phyloP scores from a whole-genome alignment of 1,139 yeast species.

The Hyphopichia wangnamkhiaoensis region DNA sequence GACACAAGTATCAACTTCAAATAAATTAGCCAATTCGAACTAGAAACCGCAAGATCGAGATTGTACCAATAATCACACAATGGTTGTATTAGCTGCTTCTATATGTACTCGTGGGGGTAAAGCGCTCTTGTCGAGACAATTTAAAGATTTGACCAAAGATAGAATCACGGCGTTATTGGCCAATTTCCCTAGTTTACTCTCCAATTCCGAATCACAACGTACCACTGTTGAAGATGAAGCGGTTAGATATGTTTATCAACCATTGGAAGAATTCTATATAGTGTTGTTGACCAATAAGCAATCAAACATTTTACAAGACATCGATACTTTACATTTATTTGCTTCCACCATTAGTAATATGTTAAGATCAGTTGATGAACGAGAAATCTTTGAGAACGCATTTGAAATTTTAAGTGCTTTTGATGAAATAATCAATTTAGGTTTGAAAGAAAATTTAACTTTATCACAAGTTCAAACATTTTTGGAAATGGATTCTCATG shows the following conservation, averaged over 20 bases:
- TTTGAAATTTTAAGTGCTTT: slow-evolving; percentile 90
- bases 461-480: slow-evolving; percentile 83
- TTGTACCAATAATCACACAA: slow-evolving; percentile 9
- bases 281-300: slow-evolving; percentile 89
- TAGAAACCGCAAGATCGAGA: not conserved
- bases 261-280: slow-evolving; percentile 90
- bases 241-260: slow-evolving; percentile 93
- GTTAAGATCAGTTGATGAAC: slow-evolving; percentile 74
- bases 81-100: slow-evolving; percentile 82
- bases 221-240: slow-evolving; percentile 93
- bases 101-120: slow-evolving; percentile 95
- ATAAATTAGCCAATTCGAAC: not conserved
- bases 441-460: slow-evolving; percentile 86
- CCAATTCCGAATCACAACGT: slow-evolving; percentile 75
- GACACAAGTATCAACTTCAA: not conserved
- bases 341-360: slow-evolving; percentile 78
- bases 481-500: slow-evolving; percentile 97
- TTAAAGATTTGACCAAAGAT: slow-evolving; percentile 81
- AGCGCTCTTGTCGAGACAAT: slow-evolving; percentile 90
- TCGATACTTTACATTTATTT: slow-evolving; percentile 86
- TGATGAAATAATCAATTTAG: slow-evolving; percentile 89
- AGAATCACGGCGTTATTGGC: slow-evolving; percentile 85
- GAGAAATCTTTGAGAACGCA: slow-evolving; percentile 80
- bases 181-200: slow-evolving; percentile 79
- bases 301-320: slow-evolving; percentile 92